Conservation (phyloP, 805 yeast genomes). For the Metschnikowia reukaufii region DNA sequence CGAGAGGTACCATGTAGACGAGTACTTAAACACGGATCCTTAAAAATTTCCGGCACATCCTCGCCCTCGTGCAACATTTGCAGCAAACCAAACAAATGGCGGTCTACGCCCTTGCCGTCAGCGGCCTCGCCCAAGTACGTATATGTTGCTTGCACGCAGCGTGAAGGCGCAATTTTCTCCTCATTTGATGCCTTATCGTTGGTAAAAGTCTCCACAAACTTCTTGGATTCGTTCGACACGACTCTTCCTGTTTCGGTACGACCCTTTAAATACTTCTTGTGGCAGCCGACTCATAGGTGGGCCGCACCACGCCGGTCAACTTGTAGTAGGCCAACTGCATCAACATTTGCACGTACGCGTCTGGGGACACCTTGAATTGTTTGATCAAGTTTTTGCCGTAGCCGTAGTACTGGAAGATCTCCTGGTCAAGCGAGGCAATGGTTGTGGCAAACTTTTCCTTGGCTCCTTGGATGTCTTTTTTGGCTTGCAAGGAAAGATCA, state of each 20-base stretch:
- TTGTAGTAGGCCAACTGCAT: constrained; percentile 90
- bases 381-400: constrained; percentile 87
- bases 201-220: constrained; percentile 75
- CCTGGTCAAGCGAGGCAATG: constrained; percentile 68
- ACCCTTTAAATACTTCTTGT: constrained; percentile 85
- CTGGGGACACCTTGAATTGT: constrained; percentile 84
- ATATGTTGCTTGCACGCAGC: constrained; percentile 75
- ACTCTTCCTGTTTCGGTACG: constrained; percentile 93
- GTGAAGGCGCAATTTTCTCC: constrained; percentile 65
- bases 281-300: constrained; percentile 95
- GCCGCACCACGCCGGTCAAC: constrained; percentile 73
- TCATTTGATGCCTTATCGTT: constrained; percentile 47
- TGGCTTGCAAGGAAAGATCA: constrained; percentile 54
- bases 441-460: constrained; percentile 53
- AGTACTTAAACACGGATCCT: constrained; percentile 76
- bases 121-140: constrained; percentile 73
- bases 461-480: constrained; percentile 56
- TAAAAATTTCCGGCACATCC: constrained; percentile 63
- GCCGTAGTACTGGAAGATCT: constrained; percentile 77
- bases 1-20: constrained; percentile 82
- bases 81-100: constrained; percentile 89
- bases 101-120: constrained; percentile 86
- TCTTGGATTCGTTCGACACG: constrained; percentile 68
- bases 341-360: constrained; percentile 87
- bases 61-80: constrained; percentile 63